phyloP scores from a whole-genome alignment of 495 filamentous ascomycete species.

The Pseudevernia furfuracea region DNA sequence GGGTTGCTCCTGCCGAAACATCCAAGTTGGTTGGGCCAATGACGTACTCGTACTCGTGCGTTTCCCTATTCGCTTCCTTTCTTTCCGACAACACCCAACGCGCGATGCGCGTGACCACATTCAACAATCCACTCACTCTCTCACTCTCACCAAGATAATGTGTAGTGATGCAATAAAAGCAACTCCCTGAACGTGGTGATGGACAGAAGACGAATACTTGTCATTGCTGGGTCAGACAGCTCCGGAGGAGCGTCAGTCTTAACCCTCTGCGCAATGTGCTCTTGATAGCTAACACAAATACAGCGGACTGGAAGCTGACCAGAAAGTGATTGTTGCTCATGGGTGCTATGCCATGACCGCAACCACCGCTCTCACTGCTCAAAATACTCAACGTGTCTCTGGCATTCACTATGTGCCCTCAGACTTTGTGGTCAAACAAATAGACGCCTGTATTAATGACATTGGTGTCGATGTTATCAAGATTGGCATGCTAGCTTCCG shows the following conservation, averaged over 20 bases:
- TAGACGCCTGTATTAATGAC: conserved; percentile 74
- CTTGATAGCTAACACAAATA: conserved; percentile 15
- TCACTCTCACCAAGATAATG: neutral
- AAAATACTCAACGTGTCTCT: conserved; percentile 80
- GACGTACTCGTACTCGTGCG: conserved; percentile 15
- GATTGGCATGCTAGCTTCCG: conserved; percentile 85
- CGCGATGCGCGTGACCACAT: neutral
- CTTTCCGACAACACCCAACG: neutral
- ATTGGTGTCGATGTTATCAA: conserved; percentile 87
- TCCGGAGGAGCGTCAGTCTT: conserved; percentile 76
- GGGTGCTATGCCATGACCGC: conserved; percentile 91
- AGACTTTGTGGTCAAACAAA: conserved; percentile 73
- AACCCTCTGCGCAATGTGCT: neutral
- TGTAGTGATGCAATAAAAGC: neutral
- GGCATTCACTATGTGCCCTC: conserved; percentile 74
- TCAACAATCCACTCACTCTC: conserved; percentile 6
- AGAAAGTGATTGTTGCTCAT: conserved; percentile 88
- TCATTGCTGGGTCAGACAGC: conserved; percentile 81
- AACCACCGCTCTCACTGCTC: conserved; percentile 90
- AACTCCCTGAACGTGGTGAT: conserved; percentile 6
- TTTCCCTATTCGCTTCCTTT: neutral
- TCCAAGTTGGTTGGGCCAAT: conserved; percentile 5
- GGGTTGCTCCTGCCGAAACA: conserved; percentile 1
- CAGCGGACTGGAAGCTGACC: conserved; percentile 94
- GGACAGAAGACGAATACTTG: conserved; percentile 52